Conservation (phyloP, 2,329 filamentous ascomycete genomes). For the Trichophaea hybrida region DNA sequence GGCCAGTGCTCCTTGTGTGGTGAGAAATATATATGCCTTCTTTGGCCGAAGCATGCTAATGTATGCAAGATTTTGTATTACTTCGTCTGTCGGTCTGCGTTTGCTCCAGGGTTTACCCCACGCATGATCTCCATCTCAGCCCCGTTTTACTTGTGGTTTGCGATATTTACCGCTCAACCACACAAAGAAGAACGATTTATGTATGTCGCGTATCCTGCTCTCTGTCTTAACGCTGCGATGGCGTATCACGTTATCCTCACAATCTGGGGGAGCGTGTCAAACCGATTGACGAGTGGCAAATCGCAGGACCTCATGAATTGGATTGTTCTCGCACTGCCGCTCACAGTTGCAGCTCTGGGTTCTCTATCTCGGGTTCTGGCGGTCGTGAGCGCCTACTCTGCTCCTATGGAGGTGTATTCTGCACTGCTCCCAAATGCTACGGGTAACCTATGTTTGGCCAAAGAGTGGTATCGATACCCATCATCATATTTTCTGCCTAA, state of each 20-base stretch:
- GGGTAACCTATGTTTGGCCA: slow-evolving; percentile 61
- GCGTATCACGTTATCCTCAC: slow-evolving; percentile 60
- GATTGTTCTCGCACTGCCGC: slow-evolving; percentile 3
- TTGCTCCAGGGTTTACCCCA: slow-evolving; percentile 2
- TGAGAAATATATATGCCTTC: neutral
- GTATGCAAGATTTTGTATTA: slow-evolving; percentile 1
- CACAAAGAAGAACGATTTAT: slow-evolving; percentile 99
- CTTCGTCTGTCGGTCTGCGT: neutral
- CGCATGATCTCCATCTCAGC: slow-evolving; percentile 60
- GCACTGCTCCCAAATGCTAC: slow-evolving; percentile 8
- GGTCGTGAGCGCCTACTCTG: slow-evolving; percentile 66
- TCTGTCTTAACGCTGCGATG: slow-evolving; percentile 77
- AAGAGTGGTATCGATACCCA: slow-evolving; percentile 97
- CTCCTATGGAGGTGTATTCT: slow-evolving; percentile 53
- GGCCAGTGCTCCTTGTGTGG: slow-evolving; percentile 44
- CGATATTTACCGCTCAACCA: slow-evolving; percentile 78
- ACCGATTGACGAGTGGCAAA: neutral
- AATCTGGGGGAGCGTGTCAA: slow-evolving; percentile 32
- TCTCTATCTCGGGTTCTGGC: slow-evolving; percentile 62
- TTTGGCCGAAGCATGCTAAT: neutral
- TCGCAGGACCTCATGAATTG: slow-evolving; percentile 5
- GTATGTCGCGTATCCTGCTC: slow-evolving; percentile 87
- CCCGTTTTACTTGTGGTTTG: slow-evolving; percentile 90
- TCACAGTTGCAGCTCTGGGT: slow-evolving; percentile 33
- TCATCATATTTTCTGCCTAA: slow-evolving; percentile 80